phyloP scores from a whole-genome alignment of 345 rosid species.

The Lumnitzera littorea region DNA sequence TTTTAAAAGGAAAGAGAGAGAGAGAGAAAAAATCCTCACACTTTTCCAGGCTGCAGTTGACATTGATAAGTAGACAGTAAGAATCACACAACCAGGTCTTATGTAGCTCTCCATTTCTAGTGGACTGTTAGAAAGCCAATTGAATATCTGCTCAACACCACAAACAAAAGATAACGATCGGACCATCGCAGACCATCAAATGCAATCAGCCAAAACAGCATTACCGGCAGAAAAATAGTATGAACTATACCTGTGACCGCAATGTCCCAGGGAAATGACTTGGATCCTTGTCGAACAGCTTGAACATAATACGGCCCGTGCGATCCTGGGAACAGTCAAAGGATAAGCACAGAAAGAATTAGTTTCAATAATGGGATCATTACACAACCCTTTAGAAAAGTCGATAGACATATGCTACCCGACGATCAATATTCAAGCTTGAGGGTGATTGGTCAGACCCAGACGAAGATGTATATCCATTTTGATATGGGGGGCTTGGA shows the following conservation, averaged over 20 bases:
- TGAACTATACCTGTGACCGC: conserved; percentile 46
- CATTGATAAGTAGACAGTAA: conserved; percentile 77
- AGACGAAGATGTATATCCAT: conserved; percentile 71
- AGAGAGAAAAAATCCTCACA: conserved; percentile 39
- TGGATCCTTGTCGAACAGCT: conserved; percentile 75
- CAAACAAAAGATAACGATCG: conserved; percentile 2
- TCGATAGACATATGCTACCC: conserved; percentile 29
- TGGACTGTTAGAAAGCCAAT: conserved; percentile 88
- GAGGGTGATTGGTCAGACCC: conserved; percentile 90
- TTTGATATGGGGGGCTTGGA: conserved; percentile 49
- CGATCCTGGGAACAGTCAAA: conserved; percentile 34
- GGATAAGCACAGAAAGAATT: neutral
- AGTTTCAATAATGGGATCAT: neutral
- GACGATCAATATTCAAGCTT: conserved; percentile 69
- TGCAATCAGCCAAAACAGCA: too few relatives aligned
- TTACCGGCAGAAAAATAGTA: too few relatives aligned
- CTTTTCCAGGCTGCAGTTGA: conserved; percentile 57
- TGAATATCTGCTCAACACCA: conserved; percentile 47
- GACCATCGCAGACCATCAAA: too few relatives aligned
- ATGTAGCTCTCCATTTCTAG: conserved; percentile 95
- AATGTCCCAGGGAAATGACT: conserved; percentile 67
- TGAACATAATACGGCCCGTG: conserved; percentile 62
- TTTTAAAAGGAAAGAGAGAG: neutral
- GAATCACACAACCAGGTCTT: conserved; percentile 89
- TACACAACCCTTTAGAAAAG: neutral